These are phyloP conservation scores for Canavalia ensiformis DNA, from an alignment of 306 rosid species.

Conservation along the genomic window DNA sequence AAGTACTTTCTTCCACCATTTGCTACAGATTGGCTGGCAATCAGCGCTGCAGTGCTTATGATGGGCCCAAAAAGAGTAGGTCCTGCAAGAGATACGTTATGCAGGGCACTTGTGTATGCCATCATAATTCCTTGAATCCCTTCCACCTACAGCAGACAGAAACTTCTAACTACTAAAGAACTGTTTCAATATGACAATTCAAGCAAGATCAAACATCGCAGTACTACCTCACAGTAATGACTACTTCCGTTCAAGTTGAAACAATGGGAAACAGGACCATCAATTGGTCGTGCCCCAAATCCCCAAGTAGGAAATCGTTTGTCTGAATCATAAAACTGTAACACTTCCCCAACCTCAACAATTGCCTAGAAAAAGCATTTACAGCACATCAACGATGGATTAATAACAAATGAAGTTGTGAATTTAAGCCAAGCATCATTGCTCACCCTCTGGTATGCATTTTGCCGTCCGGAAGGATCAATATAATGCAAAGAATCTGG, in stretches of 20 bases:
- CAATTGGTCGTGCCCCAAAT: conserved; percentile 89
- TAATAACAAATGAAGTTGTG: conserved; percentile 6
- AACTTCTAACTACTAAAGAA: conserved; percentile 29
- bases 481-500: conserved; percentile 92
- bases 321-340: conserved; percentile 82
- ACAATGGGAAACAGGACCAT: conserved; percentile 90
- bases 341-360: conserved; percentile 80
- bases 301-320: conserved; percentile 90
- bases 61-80: conserved; percentile 88
- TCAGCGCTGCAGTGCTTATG: conserved; percentile 71
- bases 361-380: conserved; percentile 69
- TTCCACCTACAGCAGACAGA: conserved; percentile 73
- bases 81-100: conserved; percentile 89
- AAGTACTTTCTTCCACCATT: conserved; percentile 76
- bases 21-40: conserved; percentile 79
- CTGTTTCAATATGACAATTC: conserved; percentile 41
- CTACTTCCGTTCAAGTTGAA: conserved; percentile 89
- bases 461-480: conserved; percentile 83
- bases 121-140: conserved; percentile 88
- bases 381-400: conserved; percentile 34
- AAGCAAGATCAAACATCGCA: conserved; percentile 39
- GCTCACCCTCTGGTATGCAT: conserved; percentile 87
- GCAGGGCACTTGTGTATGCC: conserved; percentile 85
- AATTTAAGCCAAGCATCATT: conserved; percentile 42
- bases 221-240: conserved; percentile 74